Conservation (phyloP, 2,329 filamentous ascomycete genomes). For the Botrytis tulipae region DNA sequence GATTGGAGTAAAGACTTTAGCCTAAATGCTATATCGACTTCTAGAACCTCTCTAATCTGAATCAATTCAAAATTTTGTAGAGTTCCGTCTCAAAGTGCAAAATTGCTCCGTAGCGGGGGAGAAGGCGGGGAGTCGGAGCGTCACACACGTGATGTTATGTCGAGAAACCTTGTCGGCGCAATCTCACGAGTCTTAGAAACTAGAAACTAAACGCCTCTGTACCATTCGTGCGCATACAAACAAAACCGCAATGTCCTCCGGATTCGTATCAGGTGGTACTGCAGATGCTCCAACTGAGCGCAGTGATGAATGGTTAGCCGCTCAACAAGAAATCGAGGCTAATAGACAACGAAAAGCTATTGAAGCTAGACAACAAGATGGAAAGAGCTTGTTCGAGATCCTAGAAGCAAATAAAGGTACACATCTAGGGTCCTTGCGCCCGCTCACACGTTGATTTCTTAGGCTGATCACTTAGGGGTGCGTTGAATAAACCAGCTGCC, state of each 20-base stretch:
- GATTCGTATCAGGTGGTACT: conserved; percentile 52
- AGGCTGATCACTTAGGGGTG: conserved; percentile 39
- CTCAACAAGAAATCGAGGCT: conserved; percentile 42
- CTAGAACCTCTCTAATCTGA: not conserved
- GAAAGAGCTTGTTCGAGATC: conserved; percentile 67
- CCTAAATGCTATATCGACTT: not conserved
- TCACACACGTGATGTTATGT: not conserved
- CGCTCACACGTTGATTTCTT: conserved; percentile 9
- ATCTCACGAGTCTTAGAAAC: not conserved
- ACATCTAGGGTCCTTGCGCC: conserved; percentile 18
- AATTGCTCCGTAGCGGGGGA: not conserved
- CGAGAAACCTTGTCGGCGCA: not conserved
- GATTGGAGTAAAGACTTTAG: not conserved
- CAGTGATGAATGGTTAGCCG: conserved; percentile 38
- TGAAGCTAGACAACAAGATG: conserved; percentile 45
- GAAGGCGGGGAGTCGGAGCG: not conserved
- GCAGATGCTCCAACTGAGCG: conserved; percentile 45
- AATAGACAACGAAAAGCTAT: conserved; percentile 35
- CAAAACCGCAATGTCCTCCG: conserved; percentile 43
- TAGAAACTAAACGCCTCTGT: not conserved
- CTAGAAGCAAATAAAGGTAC: conserved; percentile 79
- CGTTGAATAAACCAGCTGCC: conserved; percentile 52
- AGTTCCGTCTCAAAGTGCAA: not conserved
- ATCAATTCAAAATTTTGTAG: not conserved
- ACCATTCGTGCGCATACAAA: conserved; percentile 12